A percentile compares a stretch with the other conserved stretches of the same genome.
phyloP scores from a whole-genome alignment of 371 early-diverging fungal genomes.

The Syncephalastrum sp. region DNA sequence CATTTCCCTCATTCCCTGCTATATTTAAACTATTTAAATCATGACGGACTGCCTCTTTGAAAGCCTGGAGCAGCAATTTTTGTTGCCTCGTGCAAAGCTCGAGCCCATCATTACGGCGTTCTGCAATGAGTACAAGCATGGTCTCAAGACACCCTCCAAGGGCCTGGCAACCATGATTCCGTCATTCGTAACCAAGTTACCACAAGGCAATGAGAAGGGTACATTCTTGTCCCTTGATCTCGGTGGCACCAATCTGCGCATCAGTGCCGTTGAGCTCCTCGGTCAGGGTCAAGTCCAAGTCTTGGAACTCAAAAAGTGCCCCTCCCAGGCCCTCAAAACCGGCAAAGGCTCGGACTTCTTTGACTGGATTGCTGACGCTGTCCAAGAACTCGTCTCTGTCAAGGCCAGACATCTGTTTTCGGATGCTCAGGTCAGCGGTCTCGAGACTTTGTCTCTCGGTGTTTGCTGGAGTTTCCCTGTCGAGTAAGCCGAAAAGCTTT shows the following conservation, averaged over 20 bases:
- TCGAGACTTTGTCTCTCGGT: slow-evolving; percentile 40
- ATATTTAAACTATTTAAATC: too few species aligned
- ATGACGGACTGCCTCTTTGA: slow-evolving; percentile 8
- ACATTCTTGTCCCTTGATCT: slow-evolving; percentile 87
- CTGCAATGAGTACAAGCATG: slow-evolving; percentile 43
- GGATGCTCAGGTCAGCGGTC: slow-evolving; percentile 30
- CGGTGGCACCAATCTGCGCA: slow-evolving; percentile 90
- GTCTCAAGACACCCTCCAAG: slow-evolving; percentile 44
- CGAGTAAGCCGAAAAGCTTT: slow-evolving; percentile 26
- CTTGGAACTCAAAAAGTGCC: slow-evolving; percentile 66
- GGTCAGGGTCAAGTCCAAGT: slow-evolving; percentile 68
- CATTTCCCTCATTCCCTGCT: too few species aligned
- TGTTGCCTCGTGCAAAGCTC: slow-evolving; percentile 39
- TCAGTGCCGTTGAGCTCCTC: slow-evolving; percentile 68
- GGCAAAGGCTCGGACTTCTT: slow-evolving; percentile 71
- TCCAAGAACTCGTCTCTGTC: slow-evolving; percentile 30
- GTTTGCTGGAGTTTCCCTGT: slow-evolving; percentile 55
- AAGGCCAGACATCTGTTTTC: slow-evolving; percentile 25
- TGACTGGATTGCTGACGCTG: slow-evolving; percentile 82
- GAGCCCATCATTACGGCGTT: slow-evolving; percentile 53
- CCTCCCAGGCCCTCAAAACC: slow-evolving; percentile 67
- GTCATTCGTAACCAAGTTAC: slow-evolving; percentile 76
- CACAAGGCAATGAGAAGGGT: slow-evolving; percentile 84
- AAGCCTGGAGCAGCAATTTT: slow-evolving; percentile 12
- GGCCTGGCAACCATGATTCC: slow-evolving; percentile 70